A percentile compares a stretch with the other conserved stretches of the same genome.
Evolutionary conservation across 768 basidiomycete species (phyloP).

Genomic region (Hirschioporus abietinus): DNA sequence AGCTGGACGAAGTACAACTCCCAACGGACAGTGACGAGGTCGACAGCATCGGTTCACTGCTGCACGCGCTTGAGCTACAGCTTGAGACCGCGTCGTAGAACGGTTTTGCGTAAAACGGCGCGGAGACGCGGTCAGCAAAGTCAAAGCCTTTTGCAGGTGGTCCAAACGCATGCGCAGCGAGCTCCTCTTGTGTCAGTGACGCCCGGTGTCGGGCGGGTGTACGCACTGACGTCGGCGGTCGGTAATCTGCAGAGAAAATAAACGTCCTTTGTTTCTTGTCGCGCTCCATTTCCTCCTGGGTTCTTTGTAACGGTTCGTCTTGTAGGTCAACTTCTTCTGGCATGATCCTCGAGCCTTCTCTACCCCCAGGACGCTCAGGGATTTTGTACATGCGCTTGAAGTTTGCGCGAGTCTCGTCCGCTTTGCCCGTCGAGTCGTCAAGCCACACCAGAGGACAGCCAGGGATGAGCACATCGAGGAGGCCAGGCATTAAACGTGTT

Average conservation of each 20-base stretch:
- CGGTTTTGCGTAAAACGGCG: not conserved
- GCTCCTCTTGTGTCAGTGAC: not conserved
- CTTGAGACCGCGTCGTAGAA: not conserved
- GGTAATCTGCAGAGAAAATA: not conserved
- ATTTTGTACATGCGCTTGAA: not conserved
- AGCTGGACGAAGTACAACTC: not conserved
- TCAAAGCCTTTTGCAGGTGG: not conserved
- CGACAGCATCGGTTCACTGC: not conserved
- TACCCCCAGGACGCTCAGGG: not conserved
- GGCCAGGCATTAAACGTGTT: not conserved
- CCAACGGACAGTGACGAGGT: not conserved
- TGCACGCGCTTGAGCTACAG: not conserved
- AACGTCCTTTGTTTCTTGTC: not conserved
- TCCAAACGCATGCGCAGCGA: not conserved
- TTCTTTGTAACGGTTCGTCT: not conserved
- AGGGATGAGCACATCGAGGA: not conserved
- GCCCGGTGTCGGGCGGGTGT: not conserved
- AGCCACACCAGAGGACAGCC: not conserved
- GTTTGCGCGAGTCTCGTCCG: not conserved
- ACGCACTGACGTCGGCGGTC: not conserved
- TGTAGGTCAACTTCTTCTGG: not conserved
- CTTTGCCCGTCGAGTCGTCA: not conserved
- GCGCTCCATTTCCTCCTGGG: not conserved
- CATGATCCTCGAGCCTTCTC: not conserved
- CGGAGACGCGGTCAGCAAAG: not conserved